Evolutionary conservation across 345 rosid species (phyloP), one percentile per base, ranked within the genome.

Genomic region (Dipteronia sinensis): DNA sequence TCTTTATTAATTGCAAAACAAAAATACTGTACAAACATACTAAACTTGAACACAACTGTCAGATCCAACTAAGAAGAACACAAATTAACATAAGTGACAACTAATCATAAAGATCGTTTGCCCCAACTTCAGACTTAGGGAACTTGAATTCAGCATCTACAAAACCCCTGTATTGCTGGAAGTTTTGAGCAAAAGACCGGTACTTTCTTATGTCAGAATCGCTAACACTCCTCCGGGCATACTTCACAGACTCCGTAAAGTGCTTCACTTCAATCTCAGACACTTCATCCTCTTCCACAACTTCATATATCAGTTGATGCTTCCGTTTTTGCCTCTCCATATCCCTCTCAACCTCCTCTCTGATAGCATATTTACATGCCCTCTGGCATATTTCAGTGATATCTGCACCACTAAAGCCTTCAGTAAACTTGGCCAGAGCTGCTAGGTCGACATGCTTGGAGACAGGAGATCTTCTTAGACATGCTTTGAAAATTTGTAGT

Each of bases 391-490:
- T 69, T 46, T 61, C 69, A 3, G 75, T 69, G 19, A 69, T 61
- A 61, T 69, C 75, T 62, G 74, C 76, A 42, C 81, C 73, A 9
- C 68, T 72, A 53, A 78, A 72, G 42, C 67, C 73, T 10, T 55
- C 72, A 7, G 73, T 72, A 56, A 65, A 38, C 72, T 72, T 65
- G 66, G 81, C 77, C 22, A 72, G 77, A 17, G 72, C 66, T 53
- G 76, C 20, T 11, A 78, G 76, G 53, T 72, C 31, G 25, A 78
- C 77, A 23, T 72, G 72, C 46, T 55, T 72, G 62, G 81, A 72
- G 20, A 78, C 58, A 6, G 81, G 81, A 53, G 81, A 78, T 46
- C 73, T 78, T 46, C 77, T 53, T 69, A 78, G 20, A 20, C 76
- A 71, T 2, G 81, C 76, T 64, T 78, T 78, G 72, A 78, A 78